Percentiles rank a stretch among this genome's conserved stretches.
These are phyloP conservation scores for Epichloe bromicola DNA, from an alignment of 2,329 filamentous ascomycete genomes.

Conservation along the genomic window DNA sequence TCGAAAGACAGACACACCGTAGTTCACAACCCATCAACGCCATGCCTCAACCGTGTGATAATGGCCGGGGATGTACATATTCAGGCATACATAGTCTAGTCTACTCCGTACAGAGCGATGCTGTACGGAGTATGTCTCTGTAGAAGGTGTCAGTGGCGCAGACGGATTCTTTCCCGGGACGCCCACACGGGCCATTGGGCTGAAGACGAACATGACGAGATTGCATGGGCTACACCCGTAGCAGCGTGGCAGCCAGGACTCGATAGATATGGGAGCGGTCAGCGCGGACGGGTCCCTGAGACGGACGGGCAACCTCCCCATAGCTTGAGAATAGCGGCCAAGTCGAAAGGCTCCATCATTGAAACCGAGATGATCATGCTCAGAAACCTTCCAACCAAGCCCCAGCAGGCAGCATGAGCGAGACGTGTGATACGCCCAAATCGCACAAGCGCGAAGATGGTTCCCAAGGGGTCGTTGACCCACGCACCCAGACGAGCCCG, in stretches of 20 bases:
- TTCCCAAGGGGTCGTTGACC: conserved; percentile 3
- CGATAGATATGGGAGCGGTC: background rate
- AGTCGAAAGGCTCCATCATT: background rate
- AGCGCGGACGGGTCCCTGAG: background rate
- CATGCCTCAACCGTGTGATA: background rate
- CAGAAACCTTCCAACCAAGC: background rate
- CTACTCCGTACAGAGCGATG: background rate
- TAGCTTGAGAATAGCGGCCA: background rate
- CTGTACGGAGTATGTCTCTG: background rate
- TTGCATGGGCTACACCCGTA: background rate
- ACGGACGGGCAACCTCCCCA: background rate
- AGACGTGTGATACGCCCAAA: conserved; percentile 7
- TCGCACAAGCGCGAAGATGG: conserved; percentile 8
- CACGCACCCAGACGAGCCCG: too few species aligned
- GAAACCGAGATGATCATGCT: background rate
- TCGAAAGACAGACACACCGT: background rate
- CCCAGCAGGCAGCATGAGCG: conserved; percentile 3
- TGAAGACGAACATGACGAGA: background rate
- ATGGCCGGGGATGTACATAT: background rate
- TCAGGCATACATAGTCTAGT: background rate
- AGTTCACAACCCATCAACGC: background rate
- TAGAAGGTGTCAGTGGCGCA: background rate
- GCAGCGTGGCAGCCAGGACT: too few species aligned
- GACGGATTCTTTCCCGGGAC: background rate
- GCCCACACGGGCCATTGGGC: background rate